Evolutionary conservation across 495 filamentous ascomycete species (phyloP).

Genomic region (Lineolata rhizophorae): DNA sequence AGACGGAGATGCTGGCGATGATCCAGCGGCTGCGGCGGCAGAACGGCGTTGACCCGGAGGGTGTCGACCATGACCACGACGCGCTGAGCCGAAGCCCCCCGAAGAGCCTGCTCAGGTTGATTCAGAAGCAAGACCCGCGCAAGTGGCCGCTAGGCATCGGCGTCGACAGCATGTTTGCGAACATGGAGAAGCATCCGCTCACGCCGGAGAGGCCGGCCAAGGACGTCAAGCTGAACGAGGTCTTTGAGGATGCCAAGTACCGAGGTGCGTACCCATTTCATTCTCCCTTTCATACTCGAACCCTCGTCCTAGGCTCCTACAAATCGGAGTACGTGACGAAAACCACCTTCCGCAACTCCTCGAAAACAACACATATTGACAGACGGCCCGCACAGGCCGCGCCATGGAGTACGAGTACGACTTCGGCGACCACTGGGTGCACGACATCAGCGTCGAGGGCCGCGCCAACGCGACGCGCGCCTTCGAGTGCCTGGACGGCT

Average conservation of each 20-base stretch:
- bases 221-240: neutral
- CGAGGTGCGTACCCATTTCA: neutral
- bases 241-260: neutral
- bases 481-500: slow-evolving; percentile 9
- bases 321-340: too few species aligned
- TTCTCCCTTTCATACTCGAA: too few species aligned
- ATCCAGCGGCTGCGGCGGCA: neutral
- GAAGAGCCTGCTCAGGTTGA: too few species aligned
- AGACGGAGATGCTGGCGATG: neutral
- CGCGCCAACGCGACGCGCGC: slow-evolving; percentile 4
- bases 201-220: neutral
- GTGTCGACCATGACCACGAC: too few species aligned
- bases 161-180: neutral
- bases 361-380: too few species aligned
- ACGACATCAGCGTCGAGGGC: slow-evolving; percentile 9
- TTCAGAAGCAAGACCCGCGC: too few species aligned
- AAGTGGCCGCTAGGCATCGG: neutral
- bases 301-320: too few species aligned
- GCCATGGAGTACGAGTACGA: slow-evolving; percentile 13
- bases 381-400: neutral
- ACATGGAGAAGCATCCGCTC: neutral
- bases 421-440: slow-evolving; percentile 17
- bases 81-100: too few species aligned
- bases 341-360: too few species aligned
- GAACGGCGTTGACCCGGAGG: too few species aligned